phyloP scores from a whole-genome alignment of 129 eudicot genomes.

The Centrapalus pauciflorus region DNA sequence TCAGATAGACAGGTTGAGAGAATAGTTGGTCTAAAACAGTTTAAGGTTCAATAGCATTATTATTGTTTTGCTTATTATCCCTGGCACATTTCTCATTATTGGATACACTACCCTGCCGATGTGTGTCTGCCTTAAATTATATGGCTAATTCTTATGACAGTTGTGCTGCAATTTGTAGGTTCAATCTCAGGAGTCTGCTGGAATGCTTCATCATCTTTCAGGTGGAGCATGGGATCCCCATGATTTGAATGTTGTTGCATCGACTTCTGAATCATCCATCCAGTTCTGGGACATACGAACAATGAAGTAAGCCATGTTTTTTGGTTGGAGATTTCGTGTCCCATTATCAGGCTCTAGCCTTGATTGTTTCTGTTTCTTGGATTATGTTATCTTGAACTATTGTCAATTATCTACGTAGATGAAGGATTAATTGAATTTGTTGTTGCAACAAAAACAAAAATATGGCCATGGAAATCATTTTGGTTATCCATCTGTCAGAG shows the following conservation, averaged over 20 bases:
- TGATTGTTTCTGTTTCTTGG: neutral
- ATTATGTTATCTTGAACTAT: neutral
- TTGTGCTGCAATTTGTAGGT: conserved; percentile 59
- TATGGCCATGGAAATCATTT: neutral
- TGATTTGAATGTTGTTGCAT: conserved; percentile 68
- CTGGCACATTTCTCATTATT: neutral
- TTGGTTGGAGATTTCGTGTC: conserved; percentile 7
- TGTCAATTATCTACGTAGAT: neutral
- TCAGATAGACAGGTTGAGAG: neutral
- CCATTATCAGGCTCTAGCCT: neutral
- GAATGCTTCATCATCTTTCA: conserved; percentile 78
- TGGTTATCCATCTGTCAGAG: neutral
- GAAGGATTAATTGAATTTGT: neutral
- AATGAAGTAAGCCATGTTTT: conserved; percentile 71
- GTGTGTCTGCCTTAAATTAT: conserved; percentile 5
- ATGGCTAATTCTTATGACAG: conserved; percentile 55
- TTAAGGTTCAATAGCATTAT: neutral
- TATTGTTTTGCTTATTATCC: neutral
- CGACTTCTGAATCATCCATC: conserved; percentile 81
- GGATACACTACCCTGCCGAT: neutral
- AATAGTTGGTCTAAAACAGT: neutral
- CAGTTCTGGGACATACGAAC: conserved; percentile 92
- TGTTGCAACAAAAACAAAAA: neutral
- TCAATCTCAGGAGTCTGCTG: conserved; percentile 89
- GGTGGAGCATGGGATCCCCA: conserved; percentile 99